Evolutionary conservation across 1,139 yeast species (phyloP).

Genomic region (Suhomyces coccinellae): DNA sequence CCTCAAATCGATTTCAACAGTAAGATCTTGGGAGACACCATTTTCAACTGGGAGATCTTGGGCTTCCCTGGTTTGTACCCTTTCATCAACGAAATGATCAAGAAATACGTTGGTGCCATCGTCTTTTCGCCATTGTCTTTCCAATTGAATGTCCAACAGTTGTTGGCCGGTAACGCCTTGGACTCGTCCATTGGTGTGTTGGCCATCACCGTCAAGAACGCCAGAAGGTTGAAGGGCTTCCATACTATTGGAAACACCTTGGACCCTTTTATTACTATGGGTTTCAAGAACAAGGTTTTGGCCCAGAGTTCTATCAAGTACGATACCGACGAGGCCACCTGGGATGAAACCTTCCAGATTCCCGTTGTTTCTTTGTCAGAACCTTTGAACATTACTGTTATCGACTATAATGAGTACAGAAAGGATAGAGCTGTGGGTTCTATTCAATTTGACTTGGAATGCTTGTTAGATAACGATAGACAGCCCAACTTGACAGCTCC

Average conservation of each 20-base stretch:
- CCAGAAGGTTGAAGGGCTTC: slow-evolving; percentile 67
- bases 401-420: slow-evolving; percentile 75
- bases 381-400: slow-evolving; percentile 67
- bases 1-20: slow-evolving; percentile 85
- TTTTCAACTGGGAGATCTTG: slow-evolving; percentile 85
- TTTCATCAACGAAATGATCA: slow-evolving; percentile 79
- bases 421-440: slow-evolving; percentile 83
- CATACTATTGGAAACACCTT: slow-evolving; percentile 73
- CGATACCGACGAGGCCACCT: slow-evolving; percentile 69
- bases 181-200: slow-evolving; percentile 87
- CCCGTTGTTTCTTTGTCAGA: slow-evolving; percentile 77
- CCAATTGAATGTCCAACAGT: slow-evolving; percentile 88
- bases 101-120: slow-evolving; percentile 85
- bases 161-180: slow-evolving; percentile 79
- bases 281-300: slow-evolving; percentile 55
- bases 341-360: slow-evolving; percentile 78
- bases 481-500: slow-evolving; percentile 55
- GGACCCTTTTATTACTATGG: slow-evolving; percentile 85
- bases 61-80: slow-evolving; percentile 83
- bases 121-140: slow-evolving; percentile 85
- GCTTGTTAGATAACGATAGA: slow-evolving; percentile 55
- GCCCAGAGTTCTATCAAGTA: slow-evolving; percentile 68
- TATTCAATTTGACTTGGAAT: slow-evolving; percentile 72
- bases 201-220: slow-evolving; percentile 65
- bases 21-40: slow-evolving; percentile 71